Base-by-base conservation (phyloP, 2,329 filamentous ascomycete genomes). In the Hypoxylon sp. region DNA sequence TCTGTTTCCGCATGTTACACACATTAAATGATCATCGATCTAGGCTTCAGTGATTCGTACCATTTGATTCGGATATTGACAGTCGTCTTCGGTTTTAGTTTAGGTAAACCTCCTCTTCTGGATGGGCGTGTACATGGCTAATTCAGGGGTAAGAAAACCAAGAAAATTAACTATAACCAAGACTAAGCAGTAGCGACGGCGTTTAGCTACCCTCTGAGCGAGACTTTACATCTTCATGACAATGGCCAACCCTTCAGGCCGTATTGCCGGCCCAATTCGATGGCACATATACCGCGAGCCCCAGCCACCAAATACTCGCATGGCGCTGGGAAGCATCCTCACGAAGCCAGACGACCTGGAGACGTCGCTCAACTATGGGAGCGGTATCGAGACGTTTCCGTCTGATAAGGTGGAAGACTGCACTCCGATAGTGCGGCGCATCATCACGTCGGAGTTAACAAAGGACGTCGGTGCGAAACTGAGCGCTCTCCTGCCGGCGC, bases 281-380 rank as follows among this genome's bases (percentile, higher is more conserved):
- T 56, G 53, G 53, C 53, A 56, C 21, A 37, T 56, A 4, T 56
- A 56, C 19, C 53, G 41, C 19, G 53, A 56, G 23, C 53, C 53
- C 2, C 53, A 56, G 21, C 53, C 53, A 5, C 53, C 53, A 6
- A 56, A 56, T 3, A 47, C 53, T 11, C 53, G 39, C 27, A 46
- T 56, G 53, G 14, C 19, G 6, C 41, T 56, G 3, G 53, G 53
- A 37, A 56, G 53, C 41, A 56, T 56, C 45, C 53, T 56, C 5
- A 46, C 53, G 8, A 56, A 56, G 14, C 41, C 53, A 25, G 41
- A 47, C 23, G 53, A 56, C 53, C 29, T 56, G 3, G 53, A 56
- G 41, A 56, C 53, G 6, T 56, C 53, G 7, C 39, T 56, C 16
- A 56, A 56, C 29, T 56, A 56, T 29, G 53, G 30, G 7, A 37